These are phyloP conservation scores for Eustoma russellianum DNA, from an alignment of 257 asterid genomes.

Conservation along the genomic window DNA sequence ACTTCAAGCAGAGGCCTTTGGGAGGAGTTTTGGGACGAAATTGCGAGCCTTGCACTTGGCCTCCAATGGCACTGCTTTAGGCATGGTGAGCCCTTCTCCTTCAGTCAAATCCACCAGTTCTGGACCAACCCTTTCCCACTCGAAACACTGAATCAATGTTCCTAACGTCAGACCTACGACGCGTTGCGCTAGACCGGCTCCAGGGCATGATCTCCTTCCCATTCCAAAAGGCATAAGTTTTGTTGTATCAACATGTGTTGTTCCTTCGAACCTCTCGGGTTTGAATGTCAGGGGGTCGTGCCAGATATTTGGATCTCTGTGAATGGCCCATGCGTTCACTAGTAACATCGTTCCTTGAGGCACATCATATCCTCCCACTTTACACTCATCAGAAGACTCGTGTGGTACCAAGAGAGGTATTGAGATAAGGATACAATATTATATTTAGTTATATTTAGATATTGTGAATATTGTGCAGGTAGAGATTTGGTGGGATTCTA, in stretches of 20 bases:
- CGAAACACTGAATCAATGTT: constrained; percentile 7
- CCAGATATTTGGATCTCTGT: constrained; percentile 5
- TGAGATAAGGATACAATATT: no score
- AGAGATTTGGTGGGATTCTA: no score
- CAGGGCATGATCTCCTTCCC: constrained; percentile 13
- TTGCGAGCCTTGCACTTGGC: background rate
- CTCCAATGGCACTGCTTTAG: constrained; percentile 5
- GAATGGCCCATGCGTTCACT: constrained; percentile 19
- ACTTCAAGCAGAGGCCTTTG: no score
- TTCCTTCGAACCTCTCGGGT: constrained; percentile 6
- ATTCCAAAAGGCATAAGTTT: constrained; percentile 6
- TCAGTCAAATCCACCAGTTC: constrained; percentile 12
- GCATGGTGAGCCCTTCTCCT: constrained; percentile 4
- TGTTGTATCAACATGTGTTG: background rate
- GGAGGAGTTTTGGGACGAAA: no score
- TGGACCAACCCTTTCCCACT: constrained; percentile 7
- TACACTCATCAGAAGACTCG: constrained; percentile 18
- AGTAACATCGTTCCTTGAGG: constrained; percentile 13
- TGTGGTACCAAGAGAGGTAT: constrained; percentile 16
- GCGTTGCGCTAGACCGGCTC: constrained; percentile 2
- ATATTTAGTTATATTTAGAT: no score
- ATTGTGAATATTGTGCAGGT: no score
- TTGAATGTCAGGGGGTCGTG: background rate
- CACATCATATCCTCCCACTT: constrained; percentile 12
- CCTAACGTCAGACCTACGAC: background rate